phyloP scores from a whole-genome alignment of 768 basidiomycete species.

The Hortiboletus flavorubellus region DNA sequence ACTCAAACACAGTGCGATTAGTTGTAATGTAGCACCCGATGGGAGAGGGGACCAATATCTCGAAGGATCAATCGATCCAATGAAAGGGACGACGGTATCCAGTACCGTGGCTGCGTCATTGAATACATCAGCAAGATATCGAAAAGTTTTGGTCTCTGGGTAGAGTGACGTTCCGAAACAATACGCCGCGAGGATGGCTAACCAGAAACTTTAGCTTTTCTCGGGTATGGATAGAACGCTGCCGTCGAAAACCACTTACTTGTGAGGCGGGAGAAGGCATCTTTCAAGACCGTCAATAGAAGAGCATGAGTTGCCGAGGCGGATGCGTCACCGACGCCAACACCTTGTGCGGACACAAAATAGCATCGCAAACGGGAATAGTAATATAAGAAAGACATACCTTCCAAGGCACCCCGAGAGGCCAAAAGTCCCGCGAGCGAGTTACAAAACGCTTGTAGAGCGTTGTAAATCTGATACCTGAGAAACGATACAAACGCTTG shows the following conservation, averaged over 20 bases:
- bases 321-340: slow-evolving; percentile 67
- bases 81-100: slow-evolving; percentile 57
- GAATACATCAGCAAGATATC: slow-evolving; percentile 62
- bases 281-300: slow-evolving; percentile 62
- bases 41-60: slow-evolving; percentile 33
- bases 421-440: slow-evolving; percentile 61
- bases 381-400: slow-evolving; percentile 27
- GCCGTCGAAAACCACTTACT: slow-evolving; percentile 39
- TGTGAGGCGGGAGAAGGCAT: slow-evolving; percentile 58
- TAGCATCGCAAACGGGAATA: background rate
- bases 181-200: slow-evolving; percentile 64
- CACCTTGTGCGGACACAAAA: slow-evolving; percentile 37
- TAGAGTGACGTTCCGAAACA: slow-evolving; percentile 60
- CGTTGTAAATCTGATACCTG: slow-evolving; percentile 67
- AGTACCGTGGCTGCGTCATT: slow-evolving; percentile 60
- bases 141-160: slow-evolving; percentile 69
- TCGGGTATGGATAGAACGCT: background rate
- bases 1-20: slow-evolving; percentile 53
- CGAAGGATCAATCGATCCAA: slow-evolving; percentile 34
- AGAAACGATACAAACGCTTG: background rate
- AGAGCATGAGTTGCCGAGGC: slow-evolving; percentile 65
- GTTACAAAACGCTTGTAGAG: slow-evolving; percentile 67
- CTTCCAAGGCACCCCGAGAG: slow-evolving; percentile 66
- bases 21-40: slow-evolving; percentile 36
- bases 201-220: background rate